Evolutionary conservation across 1,284 basidiomycete species (phyloP).

Genomic region (Chondrostereum purpureum): DNA sequence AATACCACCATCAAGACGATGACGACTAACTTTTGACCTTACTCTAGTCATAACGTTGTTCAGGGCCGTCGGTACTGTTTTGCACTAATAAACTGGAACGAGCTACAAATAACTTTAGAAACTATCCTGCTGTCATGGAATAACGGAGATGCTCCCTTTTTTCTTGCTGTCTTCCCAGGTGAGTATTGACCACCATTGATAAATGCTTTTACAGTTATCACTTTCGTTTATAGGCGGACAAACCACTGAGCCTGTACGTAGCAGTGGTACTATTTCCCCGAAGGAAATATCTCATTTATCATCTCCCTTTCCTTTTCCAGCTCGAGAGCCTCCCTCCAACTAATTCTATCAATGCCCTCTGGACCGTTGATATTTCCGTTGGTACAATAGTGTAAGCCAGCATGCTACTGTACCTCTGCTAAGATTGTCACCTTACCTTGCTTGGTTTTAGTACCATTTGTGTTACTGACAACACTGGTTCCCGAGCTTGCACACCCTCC

Average conservation of each 20-base stretch:
- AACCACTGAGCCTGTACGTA: neutral
- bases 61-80: slow-evolving; percentile 43
- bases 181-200: neutral
- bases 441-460: slow-evolving; percentile 36
- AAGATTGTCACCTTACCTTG: slow-evolving; percentile 1
- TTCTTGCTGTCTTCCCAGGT: slow-evolving; percentile 62
- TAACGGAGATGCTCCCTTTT: slow-evolving; percentile 57
- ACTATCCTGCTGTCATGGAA: slow-evolving; percentile 53
- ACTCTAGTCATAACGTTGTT: slow-evolving; percentile 33
- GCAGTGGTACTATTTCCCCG: too few species aligned
- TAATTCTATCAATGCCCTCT: slow-evolving; percentile 43
- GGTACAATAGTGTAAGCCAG: slow-evolving; percentile 50
- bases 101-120: slow-evolving; percentile 32
- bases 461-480: slow-evolving; percentile 58
- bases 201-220: slow-evolving; percentile 1
- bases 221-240: too few species aligned
- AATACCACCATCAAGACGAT: slow-evolving; percentile 1
- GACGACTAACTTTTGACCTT: too few species aligned
- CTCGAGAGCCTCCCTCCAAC: slow-evolving; percentile 48
- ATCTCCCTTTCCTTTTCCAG: slow-evolving; percentile 26
- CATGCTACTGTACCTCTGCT: slow-evolving; percentile 1
- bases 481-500: slow-evolving; percentile 46
- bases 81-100: neutral
- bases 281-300: too few species aligned
- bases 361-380: slow-evolving; percentile 50